These are phyloP conservation scores for Bocquillonia castaneifolia DNA, from an alignment of 441 rosid genomes.

Conservation along the genomic window DNA sequence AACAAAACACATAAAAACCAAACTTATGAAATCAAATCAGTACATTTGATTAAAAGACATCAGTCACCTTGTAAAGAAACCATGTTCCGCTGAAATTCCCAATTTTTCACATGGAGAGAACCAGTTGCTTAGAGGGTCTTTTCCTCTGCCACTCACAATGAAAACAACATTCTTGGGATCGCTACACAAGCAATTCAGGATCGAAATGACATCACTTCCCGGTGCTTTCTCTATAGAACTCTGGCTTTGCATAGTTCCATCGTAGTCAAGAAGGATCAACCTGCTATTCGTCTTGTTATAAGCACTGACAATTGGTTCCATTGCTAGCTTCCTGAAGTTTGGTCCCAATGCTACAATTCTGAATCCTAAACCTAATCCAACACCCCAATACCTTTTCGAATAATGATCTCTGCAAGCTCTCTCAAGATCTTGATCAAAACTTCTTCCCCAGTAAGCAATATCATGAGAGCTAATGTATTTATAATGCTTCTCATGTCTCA, in stretches of 20 bases:
- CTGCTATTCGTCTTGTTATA: slow-evolving; percentile 49
- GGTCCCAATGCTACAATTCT: slow-evolving; percentile 71
- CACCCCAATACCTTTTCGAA: slow-evolving; percentile 63
- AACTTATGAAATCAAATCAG: background rate
- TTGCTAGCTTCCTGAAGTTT: slow-evolving; percentile 55
- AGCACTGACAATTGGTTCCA: slow-evolving; percentile 48
- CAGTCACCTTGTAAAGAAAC: slow-evolving; percentile 62
- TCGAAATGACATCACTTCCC: slow-evolving; percentile 38
- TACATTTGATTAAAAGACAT: background rate
- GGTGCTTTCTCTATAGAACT: slow-evolving; percentile 50
- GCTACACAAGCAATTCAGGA: slow-evolving; percentile 50
- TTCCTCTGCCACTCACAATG: slow-evolving; percentile 76
- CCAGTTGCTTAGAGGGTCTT: slow-evolving; percentile 61
- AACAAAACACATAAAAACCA: background rate
- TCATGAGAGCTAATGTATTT: slow-evolving; percentile 80
- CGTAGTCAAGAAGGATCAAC: slow-evolving; percentile 66
- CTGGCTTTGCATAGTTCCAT: slow-evolving; percentile 68
- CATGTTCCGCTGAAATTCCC: slow-evolving; percentile 80
- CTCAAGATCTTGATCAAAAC: slow-evolving; percentile 72
- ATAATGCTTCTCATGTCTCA: slow-evolving; percentile 82
- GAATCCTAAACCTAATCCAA: slow-evolving; percentile 68
- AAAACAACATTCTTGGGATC: slow-evolving; percentile 63
- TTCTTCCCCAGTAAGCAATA: slow-evolving; percentile 71
- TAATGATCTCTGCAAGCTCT: slow-evolving; percentile 72
- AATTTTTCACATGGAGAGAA: slow-evolving; percentile 53